phyloP scores from a whole-genome alignment of 2,329 filamentous ascomycete species.

The Aspergillus felis region DNA sequence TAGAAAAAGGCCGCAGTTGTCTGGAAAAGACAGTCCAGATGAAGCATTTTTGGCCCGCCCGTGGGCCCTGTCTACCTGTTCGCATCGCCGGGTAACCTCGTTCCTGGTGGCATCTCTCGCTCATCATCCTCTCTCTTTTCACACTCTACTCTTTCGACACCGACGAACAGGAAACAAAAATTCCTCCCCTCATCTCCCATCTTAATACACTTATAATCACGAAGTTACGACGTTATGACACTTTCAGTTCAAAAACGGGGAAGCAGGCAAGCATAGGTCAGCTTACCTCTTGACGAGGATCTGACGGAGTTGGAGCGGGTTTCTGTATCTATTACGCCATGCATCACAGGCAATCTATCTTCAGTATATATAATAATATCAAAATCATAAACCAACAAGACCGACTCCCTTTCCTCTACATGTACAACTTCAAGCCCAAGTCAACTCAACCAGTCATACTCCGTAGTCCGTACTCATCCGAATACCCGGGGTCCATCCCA shows the following conservation, averaged over 20 bases:
- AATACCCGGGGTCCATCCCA: not conserved
- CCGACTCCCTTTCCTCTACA: not conserved
- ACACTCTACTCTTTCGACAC: not conserved
- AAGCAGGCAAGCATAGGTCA: not conserved
- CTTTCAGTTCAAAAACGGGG: not conserved
- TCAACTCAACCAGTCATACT: not conserved
- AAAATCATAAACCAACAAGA: not conserved
- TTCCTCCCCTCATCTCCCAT: not conserved
- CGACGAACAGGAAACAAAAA: not conserved
- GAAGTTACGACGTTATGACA: slow-evolving; percentile 5
- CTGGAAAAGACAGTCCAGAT: slow-evolving; percentile 23
- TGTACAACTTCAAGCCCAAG: not conserved
- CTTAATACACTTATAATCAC: slow-evolving; percentile 2
- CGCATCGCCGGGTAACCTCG: slow-evolving; percentile 16
- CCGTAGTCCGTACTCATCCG: not conserved
- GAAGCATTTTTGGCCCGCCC: slow-evolving; percentile 25
- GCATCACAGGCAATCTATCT: not conserved
- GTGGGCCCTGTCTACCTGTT: slow-evolving; percentile 18
- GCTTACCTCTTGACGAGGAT: not conserved
- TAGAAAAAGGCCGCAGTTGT: slow-evolving; percentile 26
- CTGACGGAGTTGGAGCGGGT: not conserved
- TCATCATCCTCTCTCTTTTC: not conserved
- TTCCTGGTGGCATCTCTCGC: too few relatives aligned
- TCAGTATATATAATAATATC: not conserved
- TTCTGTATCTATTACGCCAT: not conserved